Percentiles rank a stretch among this genome's conserved stretches.
phyloP scores from a whole-genome alignment of 495 filamentous ascomycete species.

The Podospora appendiculata region DNA sequence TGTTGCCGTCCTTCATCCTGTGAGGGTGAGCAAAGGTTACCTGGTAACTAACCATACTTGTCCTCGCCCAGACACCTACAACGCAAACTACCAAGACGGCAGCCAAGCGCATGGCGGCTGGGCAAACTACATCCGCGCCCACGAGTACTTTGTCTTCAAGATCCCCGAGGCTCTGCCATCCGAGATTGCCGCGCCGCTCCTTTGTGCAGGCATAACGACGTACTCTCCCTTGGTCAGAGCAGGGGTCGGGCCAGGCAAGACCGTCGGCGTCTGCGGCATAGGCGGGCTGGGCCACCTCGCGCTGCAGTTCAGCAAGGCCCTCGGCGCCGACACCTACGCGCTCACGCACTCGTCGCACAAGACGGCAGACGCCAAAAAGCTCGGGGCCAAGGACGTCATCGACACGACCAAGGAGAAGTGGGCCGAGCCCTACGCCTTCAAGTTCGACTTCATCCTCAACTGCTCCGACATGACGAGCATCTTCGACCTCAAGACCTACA shows the following conservation, averaged over 20 bases:
- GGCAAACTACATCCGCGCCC: slow-evolving; percentile 56
- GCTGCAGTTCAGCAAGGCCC: slow-evolving; percentile 51
- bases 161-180: slow-evolving; percentile 62
- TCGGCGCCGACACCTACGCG: slow-evolving; percentile 60
- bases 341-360: slow-evolving; percentile 57
- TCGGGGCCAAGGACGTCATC: slow-evolving; percentile 61
- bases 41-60: background rate
- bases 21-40: background rate
- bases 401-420: slow-evolving; percentile 58
- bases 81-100: slow-evolving; percentile 21
- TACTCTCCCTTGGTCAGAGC: slow-evolving; percentile 61
- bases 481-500: slow-evolving; percentile 57
- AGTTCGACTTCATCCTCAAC: slow-evolving; percentile 71
- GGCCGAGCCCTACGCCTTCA: slow-evolving; percentile 47
- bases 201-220: slow-evolving; percentile 71
- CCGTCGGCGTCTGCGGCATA: slow-evolving; percentile 62
- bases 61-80: slow-evolving; percentile 19
- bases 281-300: slow-evolving; percentile 68
- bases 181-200: slow-evolving; percentile 62
- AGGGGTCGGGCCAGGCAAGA: slow-evolving; percentile 57
- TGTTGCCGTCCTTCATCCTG: background rate
- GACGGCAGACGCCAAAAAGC: slow-evolving; percentile 49
- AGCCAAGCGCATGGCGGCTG: slow-evolving; percentile 29
- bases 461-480: slow-evolving; percentile 59
- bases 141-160: slow-evolving; percentile 69